Conservation (phyloP, 1,139 yeast genomes). For the Yarrowia galli region DNA sequence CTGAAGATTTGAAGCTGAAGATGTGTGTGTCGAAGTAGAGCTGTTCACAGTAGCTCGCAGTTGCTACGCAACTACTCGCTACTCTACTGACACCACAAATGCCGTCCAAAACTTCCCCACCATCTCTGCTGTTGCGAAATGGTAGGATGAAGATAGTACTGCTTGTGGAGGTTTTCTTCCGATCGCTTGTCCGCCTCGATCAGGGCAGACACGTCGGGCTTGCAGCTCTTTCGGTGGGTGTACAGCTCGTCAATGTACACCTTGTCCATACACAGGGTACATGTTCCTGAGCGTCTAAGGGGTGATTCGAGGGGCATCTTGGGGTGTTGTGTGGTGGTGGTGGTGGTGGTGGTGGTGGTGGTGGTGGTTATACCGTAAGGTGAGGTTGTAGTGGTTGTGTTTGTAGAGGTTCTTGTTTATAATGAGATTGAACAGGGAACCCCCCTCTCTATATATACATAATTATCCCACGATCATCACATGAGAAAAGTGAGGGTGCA, state of each 20-base stretch:
- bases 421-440: no score
- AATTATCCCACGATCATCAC: neutral
- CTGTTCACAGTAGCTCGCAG: neutral
- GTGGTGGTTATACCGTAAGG: neutral
- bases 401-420: no score
- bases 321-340: neutral
- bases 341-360: neutral
- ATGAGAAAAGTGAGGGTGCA: neutral
- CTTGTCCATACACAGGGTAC: constrained; percentile 21
- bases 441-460: neutral
- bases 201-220: neutral
- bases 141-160: constrained; percentile 12
- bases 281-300: neutral
- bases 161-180: neutral
- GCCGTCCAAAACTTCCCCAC: constrained; percentile 7
- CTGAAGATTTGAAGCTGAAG: no score
- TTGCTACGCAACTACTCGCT: neutral
- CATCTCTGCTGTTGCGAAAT: constrained; percentile 20
- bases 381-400: neutral
- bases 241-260: constrained; percentile 17
- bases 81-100: constrained; percentile 12
- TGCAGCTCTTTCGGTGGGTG: neutral
- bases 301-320: neutral
- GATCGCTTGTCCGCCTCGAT: neutral
- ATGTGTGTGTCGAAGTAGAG: no score